Evolutionary conservation across 805 yeast species (phyloP).

Genomic region (Alloascoidea hylecoeti): DNA sequence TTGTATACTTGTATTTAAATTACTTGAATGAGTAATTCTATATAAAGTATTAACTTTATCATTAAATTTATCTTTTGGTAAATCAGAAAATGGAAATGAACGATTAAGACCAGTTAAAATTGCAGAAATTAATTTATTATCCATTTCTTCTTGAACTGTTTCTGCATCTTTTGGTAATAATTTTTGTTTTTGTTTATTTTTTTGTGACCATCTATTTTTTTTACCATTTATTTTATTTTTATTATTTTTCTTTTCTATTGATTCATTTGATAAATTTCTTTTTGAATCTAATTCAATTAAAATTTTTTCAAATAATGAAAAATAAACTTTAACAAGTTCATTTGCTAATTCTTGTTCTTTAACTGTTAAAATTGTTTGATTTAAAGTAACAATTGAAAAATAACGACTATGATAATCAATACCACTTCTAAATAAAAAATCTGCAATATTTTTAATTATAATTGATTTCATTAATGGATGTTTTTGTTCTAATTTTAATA

Average conservation of each 20-base stretch:
- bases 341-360: conserved; percentile 76
- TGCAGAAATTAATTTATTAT: conserved; percentile 76
- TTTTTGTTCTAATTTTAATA: conserved; percentile 69
- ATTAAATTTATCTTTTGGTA: conserved; percentile 52
- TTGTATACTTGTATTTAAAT: conserved; percentile 88
- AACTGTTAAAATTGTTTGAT: conserved; percentile 81
- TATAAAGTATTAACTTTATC: conserved; percentile 65
- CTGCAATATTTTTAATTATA: conserved; percentile 67
- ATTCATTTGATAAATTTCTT: conserved; percentile 21
- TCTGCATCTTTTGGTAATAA: conserved; percentile 13
- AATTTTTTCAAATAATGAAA: conserved; percentile 73
- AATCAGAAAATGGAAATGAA: conserved; percentile 82
- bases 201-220: conserved; percentile 55
- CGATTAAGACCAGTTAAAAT: conserved; percentile 90
- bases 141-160: conserved; percentile 47
- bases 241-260: conserved; percentile 20
- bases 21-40: conserved; percentile 85
- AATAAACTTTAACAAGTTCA: conserved; percentile 67
- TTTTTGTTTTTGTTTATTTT: conserved; percentile 57
- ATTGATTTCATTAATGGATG: conserved; percentile 94
- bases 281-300: conserved; percentile 51
- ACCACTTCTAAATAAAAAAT: conserved; percentile 59
- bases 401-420: conserved; percentile 77
- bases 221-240: conserved; percentile 28
- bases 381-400: conserved; percentile 76